Percentiles rank a stretch among this genome's conserved stretches.
Conservation (phyloP, 202 grass and related monocot species). For the Cymbopogon flexuosus region DNA sequence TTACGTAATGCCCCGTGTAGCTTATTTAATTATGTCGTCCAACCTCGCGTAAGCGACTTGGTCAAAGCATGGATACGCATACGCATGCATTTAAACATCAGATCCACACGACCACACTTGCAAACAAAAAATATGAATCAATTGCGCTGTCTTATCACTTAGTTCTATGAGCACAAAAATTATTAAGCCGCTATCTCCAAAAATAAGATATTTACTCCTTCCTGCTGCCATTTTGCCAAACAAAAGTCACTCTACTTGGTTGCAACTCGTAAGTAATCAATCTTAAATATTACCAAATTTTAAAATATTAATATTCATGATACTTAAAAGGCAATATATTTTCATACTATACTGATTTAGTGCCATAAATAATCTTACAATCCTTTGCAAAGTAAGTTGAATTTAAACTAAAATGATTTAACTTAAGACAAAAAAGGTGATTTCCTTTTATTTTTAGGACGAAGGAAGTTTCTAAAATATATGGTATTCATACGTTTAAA, state of each 20-base stretch:
- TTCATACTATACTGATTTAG: too few species aligned
- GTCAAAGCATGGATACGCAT: conserved; percentile 9
- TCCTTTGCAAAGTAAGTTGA: too few species aligned
- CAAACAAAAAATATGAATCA: neutral
- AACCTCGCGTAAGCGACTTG: conserved; percentile 24
- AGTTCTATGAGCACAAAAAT: neutral
- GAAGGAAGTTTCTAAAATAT: too few species aligned
- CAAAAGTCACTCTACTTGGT: neutral
- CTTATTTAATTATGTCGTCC: neutral
- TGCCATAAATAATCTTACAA: too few species aligned
- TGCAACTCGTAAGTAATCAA: neutral
- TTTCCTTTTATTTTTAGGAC: too few species aligned
- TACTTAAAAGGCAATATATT: too few species aligned
- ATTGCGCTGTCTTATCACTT: too few species aligned
- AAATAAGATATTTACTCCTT: neutral
- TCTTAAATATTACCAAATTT: neutral
- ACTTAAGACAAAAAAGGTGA: too few species aligned
- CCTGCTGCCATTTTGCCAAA: neutral
- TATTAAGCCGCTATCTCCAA: neutral
- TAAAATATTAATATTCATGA: too few species aligned
- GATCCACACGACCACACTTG: neutral
- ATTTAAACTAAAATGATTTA: too few species aligned
- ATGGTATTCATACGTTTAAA: too few species aligned
- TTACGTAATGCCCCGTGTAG: neutral
- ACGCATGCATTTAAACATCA: neutral